Evolutionary conservation across 1,284 basidiomycete species (phyloP).

Genomic region (Pseudomicrostroma phylloplanum): DNA sequence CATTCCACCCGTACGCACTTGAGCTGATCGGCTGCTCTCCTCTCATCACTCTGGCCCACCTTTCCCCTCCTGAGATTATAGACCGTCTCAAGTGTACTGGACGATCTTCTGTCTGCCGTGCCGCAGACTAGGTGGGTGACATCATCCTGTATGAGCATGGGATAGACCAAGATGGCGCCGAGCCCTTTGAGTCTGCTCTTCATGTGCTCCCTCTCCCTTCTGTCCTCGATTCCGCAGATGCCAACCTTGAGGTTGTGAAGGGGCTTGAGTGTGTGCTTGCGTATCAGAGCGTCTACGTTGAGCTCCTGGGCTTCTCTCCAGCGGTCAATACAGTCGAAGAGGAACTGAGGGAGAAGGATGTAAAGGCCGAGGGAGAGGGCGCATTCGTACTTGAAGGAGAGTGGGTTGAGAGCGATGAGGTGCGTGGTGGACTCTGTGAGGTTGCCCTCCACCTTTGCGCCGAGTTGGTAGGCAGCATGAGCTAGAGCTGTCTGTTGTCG

Average conservation of each 20-base stretch:
- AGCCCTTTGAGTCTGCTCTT: slow-evolving; percentile 62
- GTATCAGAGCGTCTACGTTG: slow-evolving; percentile 56
- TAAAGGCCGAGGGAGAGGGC: slow-evolving; percentile 68
- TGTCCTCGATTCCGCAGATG: slow-evolving; percentile 31
- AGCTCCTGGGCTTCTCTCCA: slow-evolving; percentile 73
- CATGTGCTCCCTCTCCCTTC: slow-evolving; percentile 58
- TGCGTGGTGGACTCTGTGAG: slow-evolving; percentile 75
- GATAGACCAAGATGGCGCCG: slow-evolving; percentile 24
- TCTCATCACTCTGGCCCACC: background rate
- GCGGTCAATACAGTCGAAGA: slow-evolving; percentile 61
- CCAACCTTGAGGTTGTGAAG: too few relatives aligned
- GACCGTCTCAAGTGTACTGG: background rate
- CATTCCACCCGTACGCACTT: background rate
- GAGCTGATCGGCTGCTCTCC: background rate
- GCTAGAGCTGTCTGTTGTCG: slow-evolving; percentile 60
- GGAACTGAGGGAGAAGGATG: slow-evolving; percentile 67
- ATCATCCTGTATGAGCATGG: slow-evolving; percentile 2
- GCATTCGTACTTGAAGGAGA: slow-evolving; percentile 75
- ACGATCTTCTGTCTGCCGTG: background rate
- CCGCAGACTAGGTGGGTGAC: slow-evolving; percentile 5
- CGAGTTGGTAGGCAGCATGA: slow-evolving; percentile 67
- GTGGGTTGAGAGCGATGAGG: slow-evolving; percentile 64
- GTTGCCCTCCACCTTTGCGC: slow-evolving; percentile 61
- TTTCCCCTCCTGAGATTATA: background rate
- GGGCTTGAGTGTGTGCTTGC: slow-evolving; percentile 3